A percentile compares a stretch with the other conserved stretches of the same genome.
Conservation (phyloP, 306 rosid species). For the Erythrophleum fordii region DNA sequence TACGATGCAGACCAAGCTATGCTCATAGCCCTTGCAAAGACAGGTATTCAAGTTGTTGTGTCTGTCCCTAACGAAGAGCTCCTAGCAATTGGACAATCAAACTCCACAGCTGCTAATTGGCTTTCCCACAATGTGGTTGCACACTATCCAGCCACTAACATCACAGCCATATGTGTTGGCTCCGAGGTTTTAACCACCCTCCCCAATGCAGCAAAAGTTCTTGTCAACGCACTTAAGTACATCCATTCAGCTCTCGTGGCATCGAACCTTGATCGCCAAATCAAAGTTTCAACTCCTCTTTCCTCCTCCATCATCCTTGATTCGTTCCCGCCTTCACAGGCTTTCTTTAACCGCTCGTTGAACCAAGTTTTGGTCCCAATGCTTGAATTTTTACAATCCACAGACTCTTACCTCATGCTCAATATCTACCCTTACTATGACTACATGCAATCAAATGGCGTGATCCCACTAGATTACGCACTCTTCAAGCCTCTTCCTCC, state of each 20-base stretch:
- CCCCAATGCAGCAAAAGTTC: slow-evolving; percentile 79
- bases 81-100: slow-evolving; percentile 80
- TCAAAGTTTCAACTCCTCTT: slow-evolving; percentile 80
- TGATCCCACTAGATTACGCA: slow-evolving; percentile 79
- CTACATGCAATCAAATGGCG: slow-evolving; percentile 81
- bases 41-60: slow-evolving; percentile 72
- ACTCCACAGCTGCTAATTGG: slow-evolving; percentile 86
- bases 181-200: slow-evolving; percentile 70
- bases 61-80: slow-evolving; percentile 81
- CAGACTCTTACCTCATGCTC: slow-evolving; percentile 70
- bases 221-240: slow-evolving; percentile 73
- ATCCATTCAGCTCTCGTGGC: slow-evolving; percentile 78
- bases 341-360: slow-evolving; percentile 73
- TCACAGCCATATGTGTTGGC: slow-evolving; percentile 81
- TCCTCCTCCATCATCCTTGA: slow-evolving; percentile 80
- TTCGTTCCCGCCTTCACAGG: slow-evolving; percentile 90
- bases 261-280: slow-evolving; percentile 75
- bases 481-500: slow-evolving; percentile 75
- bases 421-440: slow-evolving; percentile 86
- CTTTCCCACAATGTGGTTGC: slow-evolving; percentile 79
- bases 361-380: slow-evolving; percentile 72
- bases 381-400: slow-evolving; percentile 79
- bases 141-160: slow-evolving; percentile 85
- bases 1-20: slow-evolving; percentile 76
- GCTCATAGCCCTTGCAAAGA: slow-evolving; percentile 79